Base-by-base conservation (phyloP, 2,329 filamentous ascomycete species). In the Penicillium freii region DNA sequence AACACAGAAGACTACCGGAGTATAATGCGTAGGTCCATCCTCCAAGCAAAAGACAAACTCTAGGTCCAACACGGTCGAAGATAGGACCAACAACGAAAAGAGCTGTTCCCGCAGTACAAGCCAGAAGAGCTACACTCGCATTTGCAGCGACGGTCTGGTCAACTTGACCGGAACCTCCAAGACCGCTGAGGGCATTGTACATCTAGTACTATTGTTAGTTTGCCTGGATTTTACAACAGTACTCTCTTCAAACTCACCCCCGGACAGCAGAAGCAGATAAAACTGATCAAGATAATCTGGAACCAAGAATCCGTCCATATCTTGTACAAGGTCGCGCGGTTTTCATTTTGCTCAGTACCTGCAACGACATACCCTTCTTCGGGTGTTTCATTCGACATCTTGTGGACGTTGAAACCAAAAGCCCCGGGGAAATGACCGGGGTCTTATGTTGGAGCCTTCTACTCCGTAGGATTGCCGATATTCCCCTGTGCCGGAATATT, bases 261-360 rank as follows among this genome's bases (percentile, higher is more conserved):
- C 50, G 78, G 78, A 34, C 77, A 74, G 53, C 78, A 81, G 62
- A 81, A 80, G 61, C 77, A 81, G 51, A 81, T 80, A 49, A 81
- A 71, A 65, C 77, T 78, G 56, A 81, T 80, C 49, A 81, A 69
- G 2, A 78, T 27, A 47, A 81, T 79, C 64, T 81, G 79, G 42
- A 77, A 76, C 79, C 78, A 81, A 15, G 76, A 75, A 59, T 80
- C 69, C 7, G 74, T 69, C 62, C 78, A 79, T 50, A 78, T 51
- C 11, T 59, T 62, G 47, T 63, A 58, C 13, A 63, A 15, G 13
- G 51, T 51, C 15, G 67, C 69, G 3, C 51, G 54, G 6, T 57
- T 54, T 17, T 15, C 25, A 33, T 53, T 44, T 13, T 54, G 52
- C 2, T 19, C 25, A 11, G 25, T 33, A 38, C 46, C 46, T 15